Percentiles rank a stretch among this genome's conserved stretches.
These are phyloP conservation scores for Penicillium desertorum DNA, from an alignment of 495 filamentous ascomycete species.

Conservation along the genomic window DNA sequence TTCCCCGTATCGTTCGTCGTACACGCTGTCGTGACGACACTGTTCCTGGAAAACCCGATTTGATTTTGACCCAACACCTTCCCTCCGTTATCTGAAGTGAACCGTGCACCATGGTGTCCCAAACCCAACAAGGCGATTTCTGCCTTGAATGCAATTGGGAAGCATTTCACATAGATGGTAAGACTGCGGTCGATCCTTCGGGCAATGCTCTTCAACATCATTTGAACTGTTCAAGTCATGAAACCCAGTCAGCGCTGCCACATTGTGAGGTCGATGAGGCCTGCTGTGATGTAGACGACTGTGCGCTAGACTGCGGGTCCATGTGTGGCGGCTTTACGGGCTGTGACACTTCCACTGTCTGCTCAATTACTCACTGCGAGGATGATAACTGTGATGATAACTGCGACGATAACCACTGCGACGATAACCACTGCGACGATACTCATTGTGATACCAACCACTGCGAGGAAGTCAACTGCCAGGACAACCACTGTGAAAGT, in stretches of 20 bases:
- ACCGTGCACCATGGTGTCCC: conserved; percentile 38
- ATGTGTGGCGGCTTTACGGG: conserved; percentile 48
- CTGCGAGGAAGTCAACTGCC: conserved; percentile 23
- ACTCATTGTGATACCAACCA: conserved; percentile 33
- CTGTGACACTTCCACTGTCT: conserved; percentile 42
- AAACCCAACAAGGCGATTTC: conserved; percentile 36
- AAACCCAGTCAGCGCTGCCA: conserved; percentile 28
- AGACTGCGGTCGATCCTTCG: conserved; percentile 25
- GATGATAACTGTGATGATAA: conserved; percentile 30
- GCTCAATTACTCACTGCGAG: conserved; percentile 42
- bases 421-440: conserved; percentile 17
- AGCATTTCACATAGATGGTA: conserved; percentile 40
- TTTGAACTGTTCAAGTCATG: conserved; percentile 38
- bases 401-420: conserved; percentile 18
- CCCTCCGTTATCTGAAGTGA: conserved; percentile 17
- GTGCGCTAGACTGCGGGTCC: conserved; percentile 42
- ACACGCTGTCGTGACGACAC: not conserved
- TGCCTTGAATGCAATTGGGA: conserved; percentile 51
- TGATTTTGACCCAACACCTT: not conserved
- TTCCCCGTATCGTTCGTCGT: conserved; percentile 1
- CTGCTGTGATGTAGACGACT: conserved; percentile 48
- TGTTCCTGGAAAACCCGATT: conserved; percentile 1
- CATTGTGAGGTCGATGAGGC: conserved; percentile 36
- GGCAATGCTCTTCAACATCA: conserved; percentile 23
- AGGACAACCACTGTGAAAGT: conserved; percentile 28